A percentile compares a stretch with the other conserved stretches of the same genome.
These are phyloP conservation scores for Hibiscus tridactylites DNA, from an alignment of 345 rosid genomes.

Conservation along the genomic window DNA sequence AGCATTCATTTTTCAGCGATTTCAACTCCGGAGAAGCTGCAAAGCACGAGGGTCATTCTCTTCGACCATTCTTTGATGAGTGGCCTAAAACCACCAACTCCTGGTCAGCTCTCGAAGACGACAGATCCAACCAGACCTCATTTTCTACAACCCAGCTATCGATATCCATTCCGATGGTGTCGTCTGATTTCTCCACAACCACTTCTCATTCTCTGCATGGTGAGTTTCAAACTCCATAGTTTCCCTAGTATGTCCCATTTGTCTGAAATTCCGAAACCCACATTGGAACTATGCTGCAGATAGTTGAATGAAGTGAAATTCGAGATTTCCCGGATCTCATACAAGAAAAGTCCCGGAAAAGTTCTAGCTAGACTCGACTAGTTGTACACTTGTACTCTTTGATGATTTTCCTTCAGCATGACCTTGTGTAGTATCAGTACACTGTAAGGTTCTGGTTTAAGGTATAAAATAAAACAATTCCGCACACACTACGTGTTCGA, in stretches of 20 bases:
- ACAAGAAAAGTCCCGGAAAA: not conserved
- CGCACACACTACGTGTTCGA: not conserved
- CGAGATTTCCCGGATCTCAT: not conserved
- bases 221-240: slow-evolving; percentile 9
- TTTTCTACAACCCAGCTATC: slow-evolving; percentile 49
- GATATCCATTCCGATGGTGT: slow-evolving; percentile 40
- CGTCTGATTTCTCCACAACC: slow-evolving; percentile 32
- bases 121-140: slow-evolving; percentile 36
- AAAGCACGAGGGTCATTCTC: slow-evolving; percentile 35
- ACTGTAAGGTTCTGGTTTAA: not conserved
- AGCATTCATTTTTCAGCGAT: slow-evolving; percentile 25
- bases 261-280: not conserved
- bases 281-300: slow-evolving; percentile 11
- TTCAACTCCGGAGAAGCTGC: slow-evolving; percentile 18
- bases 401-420: not conserved
- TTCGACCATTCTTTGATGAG: slow-evolving; percentile 49
- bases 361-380: not conserved
- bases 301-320: slow-evolving; percentile 7
- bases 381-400: not conserved
- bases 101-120: slow-evolving; percentile 39
- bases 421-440: slow-evolving; percentile 1
- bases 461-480: not conserved
- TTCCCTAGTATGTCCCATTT: not conserved
- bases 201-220: slow-evolving; percentile 35
- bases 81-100: slow-evolving; percentile 40